Percentiles rank a stretch among this genome's conserved stretches.
phyloP scores from a whole-genome alignment of 345 rosid genomes.

The Salix caprea region DNA sequence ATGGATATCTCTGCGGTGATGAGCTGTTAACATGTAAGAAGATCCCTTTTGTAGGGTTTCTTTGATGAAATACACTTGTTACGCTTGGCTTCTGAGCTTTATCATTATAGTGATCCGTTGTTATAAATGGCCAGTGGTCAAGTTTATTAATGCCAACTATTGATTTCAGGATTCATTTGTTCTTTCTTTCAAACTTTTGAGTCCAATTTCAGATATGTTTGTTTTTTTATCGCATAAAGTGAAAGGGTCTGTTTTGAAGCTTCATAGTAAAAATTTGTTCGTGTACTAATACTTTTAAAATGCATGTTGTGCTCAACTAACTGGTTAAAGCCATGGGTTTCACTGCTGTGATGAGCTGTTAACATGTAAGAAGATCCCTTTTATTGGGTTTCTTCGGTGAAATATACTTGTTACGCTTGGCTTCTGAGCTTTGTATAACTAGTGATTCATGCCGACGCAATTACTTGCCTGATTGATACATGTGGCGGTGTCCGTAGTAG shows the following conservation, averaged over 20 bases:
- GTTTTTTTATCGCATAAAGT: too few species aligned
- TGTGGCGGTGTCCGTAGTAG: background rate
- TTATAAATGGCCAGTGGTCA: background rate
- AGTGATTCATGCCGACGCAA: background rate
- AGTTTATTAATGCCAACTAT: background rate
- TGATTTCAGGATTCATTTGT: background rate
- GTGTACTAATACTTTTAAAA: too few species aligned
- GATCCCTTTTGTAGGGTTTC: conserved; percentile 26
- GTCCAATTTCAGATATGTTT: too few species aligned
- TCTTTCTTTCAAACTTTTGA: background rate
- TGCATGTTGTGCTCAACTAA: background rate
- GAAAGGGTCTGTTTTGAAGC: too few species aligned
- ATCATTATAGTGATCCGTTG: background rate
- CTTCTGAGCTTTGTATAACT: conserved; percentile 45
- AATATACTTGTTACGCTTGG: conserved; percentile 48
- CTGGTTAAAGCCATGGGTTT: background rate
- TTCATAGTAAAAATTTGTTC: background rate
- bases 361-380: conserved; percentile 39
- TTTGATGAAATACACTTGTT: conserved; percentile 41
- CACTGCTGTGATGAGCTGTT: conserved; percentile 40
- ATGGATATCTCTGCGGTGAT: conserved; percentile 25
- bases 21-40: conserved; percentile 46
- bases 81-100: conserved; percentile 39
- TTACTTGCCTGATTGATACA: background rate
- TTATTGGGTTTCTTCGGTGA: conserved; percentile 34